These are phyloP conservation scores for Vanrija sp. DNA, from an alignment of 1,284 basidiomycete species.

Conservation along the genomic window DNA sequence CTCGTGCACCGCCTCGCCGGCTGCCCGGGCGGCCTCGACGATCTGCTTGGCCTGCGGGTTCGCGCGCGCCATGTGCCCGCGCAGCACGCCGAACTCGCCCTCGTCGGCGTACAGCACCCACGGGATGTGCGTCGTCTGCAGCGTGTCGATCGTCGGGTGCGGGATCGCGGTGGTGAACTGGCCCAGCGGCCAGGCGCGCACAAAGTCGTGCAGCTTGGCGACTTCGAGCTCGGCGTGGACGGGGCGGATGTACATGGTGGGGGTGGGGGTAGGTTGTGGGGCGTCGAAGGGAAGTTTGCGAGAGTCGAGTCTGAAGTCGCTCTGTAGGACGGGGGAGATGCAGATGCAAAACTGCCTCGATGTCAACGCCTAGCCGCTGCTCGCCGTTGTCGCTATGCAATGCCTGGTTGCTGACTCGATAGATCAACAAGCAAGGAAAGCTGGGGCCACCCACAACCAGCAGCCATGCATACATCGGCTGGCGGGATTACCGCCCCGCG, in stretches of 20 bases:
- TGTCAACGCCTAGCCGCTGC: too few species aligned
- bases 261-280: neutral
- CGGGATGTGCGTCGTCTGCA: constrained; percentile 52
- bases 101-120: constrained; percentile 43
- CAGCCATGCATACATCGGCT: too few species aligned
- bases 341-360: too few species aligned
- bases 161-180: constrained; percentile 49
- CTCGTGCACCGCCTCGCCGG: neutral
- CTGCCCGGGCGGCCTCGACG: constrained; percentile 8
- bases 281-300: neutral
- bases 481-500: too few species aligned
- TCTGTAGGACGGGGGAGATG: too few species aligned
- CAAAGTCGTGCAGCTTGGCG: constrained; percentile 43
- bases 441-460: too few species aligned
- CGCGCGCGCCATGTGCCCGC: constrained; percentile 43
- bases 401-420: too few species aligned
- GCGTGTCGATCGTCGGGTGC: constrained; percentile 29
- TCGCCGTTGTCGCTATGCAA: too few species aligned
- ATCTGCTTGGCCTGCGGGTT: constrained; percentile 46
- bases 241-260: constrained; percentile 50
- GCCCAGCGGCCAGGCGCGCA: constrained; percentile 48
- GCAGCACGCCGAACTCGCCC: constrained; percentile 13
- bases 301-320: too few species aligned
- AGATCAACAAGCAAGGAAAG: too few species aligned
- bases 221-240: constrained; percentile 49